Base-by-base conservation (phyloP, 345 rosid species). In the Microthlaspi erraticum region DNA sequence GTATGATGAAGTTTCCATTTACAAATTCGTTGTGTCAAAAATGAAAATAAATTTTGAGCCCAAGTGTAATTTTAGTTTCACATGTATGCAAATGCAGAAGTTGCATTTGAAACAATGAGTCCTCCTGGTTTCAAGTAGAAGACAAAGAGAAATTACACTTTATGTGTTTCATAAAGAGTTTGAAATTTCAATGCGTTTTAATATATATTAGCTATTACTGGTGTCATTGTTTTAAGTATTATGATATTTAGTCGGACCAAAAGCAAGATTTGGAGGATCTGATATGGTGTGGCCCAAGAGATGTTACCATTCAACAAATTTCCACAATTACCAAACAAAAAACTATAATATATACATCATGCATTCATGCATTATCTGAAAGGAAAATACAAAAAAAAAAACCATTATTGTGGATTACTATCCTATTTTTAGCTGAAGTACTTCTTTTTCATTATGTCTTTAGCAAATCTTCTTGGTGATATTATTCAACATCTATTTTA, bases 191-290 rank as follows among this genome's bases (percentile, higher is more conserved):
- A 39, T 39, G 68, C 8, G 68, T 45, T 32, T 71, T 39, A 60
- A 48, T n/a, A 13, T 49, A 29, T 32, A 14, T 45, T 60, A 31
- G 19, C 46, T 18, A 52, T 6, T 54, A 33, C 8, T n/a, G 12
- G 33, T 55, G 31, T 68, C n/a, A 48, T 41, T 23, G 39, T 16
- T 55, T 49, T 48, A 56, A 34, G 16, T 41, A 32, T 42, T 58
- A 65, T 71, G 53, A 36, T 59, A 50, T 65, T 65, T 5, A 70
- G 64, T 60, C 44, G 64, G 61, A 65, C 68, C 57, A 58, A 77
- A 76, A 70, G 71, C 68, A 70, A 77, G 76, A 77, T 71, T 71
- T 66, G 59, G 77, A 76, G 68, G 56, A 60, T 77, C 72, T 44
- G 77, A 70, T 71, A 13, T 64, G 72, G 71, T 76, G 34, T 70